Evolutionary conservation across 1,284 basidiomycete genomes (phyloP).

Genomic region (Naganishia sp.): DNA sequence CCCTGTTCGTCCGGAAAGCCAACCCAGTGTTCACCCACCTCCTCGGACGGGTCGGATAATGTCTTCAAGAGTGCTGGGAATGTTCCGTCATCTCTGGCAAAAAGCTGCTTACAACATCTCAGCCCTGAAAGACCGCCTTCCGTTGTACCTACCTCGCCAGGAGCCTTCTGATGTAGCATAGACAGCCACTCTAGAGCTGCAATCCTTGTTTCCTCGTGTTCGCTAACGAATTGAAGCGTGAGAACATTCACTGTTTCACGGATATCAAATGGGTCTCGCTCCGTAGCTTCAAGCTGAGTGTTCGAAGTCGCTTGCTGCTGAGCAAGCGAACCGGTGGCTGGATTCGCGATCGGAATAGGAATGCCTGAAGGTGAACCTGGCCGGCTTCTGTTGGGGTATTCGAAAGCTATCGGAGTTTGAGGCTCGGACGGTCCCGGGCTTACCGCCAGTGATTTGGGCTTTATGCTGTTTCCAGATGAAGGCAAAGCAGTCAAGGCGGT

Average conservation of each 20-base stretch:
- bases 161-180: conserved; percentile 97
- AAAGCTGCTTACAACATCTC: conserved; percentile 56
- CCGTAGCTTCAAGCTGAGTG: conserved; percentile 3
- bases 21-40: conserved; percentile 58
- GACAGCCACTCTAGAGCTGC: conserved; percentile 96
- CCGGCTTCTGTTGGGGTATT: conserved; percentile 28
- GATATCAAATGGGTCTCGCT: conserved; percentile 83
- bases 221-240: conserved; percentile 90
- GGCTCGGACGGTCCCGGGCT: conserved; percentile 25
- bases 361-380: conserved; percentile 26
- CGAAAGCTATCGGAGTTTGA: conserved; percentile 31
- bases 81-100: conserved; percentile 94
- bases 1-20: not conserved
- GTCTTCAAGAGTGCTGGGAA: conserved; percentile 95
- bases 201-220: conserved; percentile 93
- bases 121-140: not conserved
- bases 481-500: conserved; percentile 5
- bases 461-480: conserved; percentile 17
- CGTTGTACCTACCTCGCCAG: conserved; percentile 70
- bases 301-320: conserved; percentile 25
- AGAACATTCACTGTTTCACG: conserved; percentile 87
- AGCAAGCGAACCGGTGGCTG: conserved; percentile 10
- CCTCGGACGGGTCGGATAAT: conserved; percentile 92
- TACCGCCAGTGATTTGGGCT: conserved; percentile 29
- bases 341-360: conserved; percentile 25